A percentile compares a stretch with the other conserved stretches of the same genome.
These are phyloP conservation scores for Zygotorulaspora danielsina DNA, from an alignment of 805 yeast species.

Conservation along the genomic window DNA sequence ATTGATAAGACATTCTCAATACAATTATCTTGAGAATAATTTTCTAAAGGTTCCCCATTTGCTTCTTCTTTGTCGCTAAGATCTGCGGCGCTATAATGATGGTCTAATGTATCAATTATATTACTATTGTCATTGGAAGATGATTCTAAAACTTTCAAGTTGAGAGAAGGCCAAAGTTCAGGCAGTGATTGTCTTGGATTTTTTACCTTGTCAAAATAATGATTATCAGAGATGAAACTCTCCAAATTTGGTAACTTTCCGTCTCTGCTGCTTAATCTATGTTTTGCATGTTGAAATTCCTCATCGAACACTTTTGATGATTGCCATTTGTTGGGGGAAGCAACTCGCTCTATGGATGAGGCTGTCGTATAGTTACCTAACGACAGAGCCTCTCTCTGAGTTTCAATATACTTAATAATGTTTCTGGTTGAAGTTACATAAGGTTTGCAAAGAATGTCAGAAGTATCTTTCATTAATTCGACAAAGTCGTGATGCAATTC, in stretches of 20 bases:
- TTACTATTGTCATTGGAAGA: background rate
- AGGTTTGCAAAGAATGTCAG: slow-evolving; percentile 15
- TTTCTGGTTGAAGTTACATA: slow-evolving; percentile 48
- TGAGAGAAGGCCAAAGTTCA: slow-evolving; percentile 29
- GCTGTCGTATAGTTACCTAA: slow-evolving; percentile 32
- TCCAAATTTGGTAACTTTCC: slow-evolving; percentile 13
- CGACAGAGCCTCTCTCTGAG: slow-evolving; percentile 44
- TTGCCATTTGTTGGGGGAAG: slow-evolving; percentile 37
- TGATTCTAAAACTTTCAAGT: background rate
- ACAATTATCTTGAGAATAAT: background rate
- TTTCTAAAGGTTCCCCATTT: slow-evolving; percentile 11
- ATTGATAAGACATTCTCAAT: background rate
- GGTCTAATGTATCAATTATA: slow-evolving; percentile 8
- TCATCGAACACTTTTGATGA: slow-evolving; percentile 38
- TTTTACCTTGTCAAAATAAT: slow-evolving; percentile 25
- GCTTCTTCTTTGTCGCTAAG: slow-evolving; percentile 16
- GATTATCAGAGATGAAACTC: slow-evolving; percentile 23
- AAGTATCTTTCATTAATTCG: slow-evolving; percentile 30
- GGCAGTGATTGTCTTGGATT: slow-evolving; percentile 34
- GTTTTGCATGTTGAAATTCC: slow-evolving; percentile 34
- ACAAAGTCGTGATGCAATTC: slow-evolving; percentile 49
- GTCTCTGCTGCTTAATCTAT: slow-evolving; percentile 14
- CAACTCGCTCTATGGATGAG: slow-evolving; percentile 27
- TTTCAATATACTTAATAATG: slow-evolving; percentile 55
- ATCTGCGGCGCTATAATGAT: slow-evolving; percentile 6